phyloP scores from a whole-genome alignment of 352 stramenopile genomes.

The Phytophthora pisi region DNA sequence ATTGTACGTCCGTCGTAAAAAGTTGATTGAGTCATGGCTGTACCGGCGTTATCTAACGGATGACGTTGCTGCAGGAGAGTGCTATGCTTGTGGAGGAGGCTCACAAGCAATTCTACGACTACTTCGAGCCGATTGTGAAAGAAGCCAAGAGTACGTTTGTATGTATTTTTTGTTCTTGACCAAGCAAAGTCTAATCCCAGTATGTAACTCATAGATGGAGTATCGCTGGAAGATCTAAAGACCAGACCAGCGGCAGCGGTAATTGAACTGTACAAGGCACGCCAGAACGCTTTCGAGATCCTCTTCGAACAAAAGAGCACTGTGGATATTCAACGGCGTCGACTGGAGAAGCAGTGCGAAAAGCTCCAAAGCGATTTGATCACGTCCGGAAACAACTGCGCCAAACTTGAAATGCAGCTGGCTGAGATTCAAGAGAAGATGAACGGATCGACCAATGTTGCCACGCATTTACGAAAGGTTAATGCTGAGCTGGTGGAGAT shows the following conservation, averaged over 20 bases:
- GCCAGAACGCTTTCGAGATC: constrained; percentile 67
- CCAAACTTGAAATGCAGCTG: constrained; percentile 54
- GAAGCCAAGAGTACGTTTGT: constrained; percentile 46
- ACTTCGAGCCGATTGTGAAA: constrained; percentile 56
- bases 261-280: constrained; percentile 60
- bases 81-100: constrained; percentile 47
- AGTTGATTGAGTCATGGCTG: background rate
- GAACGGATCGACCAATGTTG: constrained; percentile 42
- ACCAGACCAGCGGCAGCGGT: constrained; percentile 48
- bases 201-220: constrained; percentile 30
- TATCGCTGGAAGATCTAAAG: constrained; percentile 52
- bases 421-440: constrained; percentile 53
- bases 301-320: constrained; percentile 63
- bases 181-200: background rate
- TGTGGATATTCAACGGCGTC: constrained; percentile 50
- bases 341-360: constrained; percentile 57
- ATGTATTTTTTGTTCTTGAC: background rate
- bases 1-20: constrained; percentile 45
- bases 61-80: constrained; percentile 35
- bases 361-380: constrained; percentile 58
- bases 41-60: constrained; percentile 9
- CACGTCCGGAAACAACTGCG: constrained; percentile 46
- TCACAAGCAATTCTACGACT: constrained; percentile 51
- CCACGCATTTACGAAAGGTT: constrained; percentile 50
- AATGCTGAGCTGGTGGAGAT: constrained; percentile 72